Evolutionary conservation across 768 basidiomycete species (phyloP).

Genomic region (Boletus tomentosulus): DNA sequence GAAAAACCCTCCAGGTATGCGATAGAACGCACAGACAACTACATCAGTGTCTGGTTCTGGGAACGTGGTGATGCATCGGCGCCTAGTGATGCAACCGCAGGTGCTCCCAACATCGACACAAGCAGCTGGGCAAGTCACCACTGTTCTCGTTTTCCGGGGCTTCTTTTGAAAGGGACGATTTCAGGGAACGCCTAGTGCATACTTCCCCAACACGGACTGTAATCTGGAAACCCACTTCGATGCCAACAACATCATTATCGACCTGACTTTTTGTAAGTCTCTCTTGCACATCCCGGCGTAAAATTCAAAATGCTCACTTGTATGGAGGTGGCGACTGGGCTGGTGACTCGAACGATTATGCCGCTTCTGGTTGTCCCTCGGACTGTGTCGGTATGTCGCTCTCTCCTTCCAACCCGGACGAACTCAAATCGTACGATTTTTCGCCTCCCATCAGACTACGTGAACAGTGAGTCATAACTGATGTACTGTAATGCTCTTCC

Average conservation of each 20-base stretch:
- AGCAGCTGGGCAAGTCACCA: constrained; percentile 18
- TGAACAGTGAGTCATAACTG: constrained; percentile 17
- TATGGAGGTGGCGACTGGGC: constrained; percentile 30
- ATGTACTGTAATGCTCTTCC: neutral
- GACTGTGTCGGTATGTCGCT: constrained; percentile 24
- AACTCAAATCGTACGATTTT: neutral
- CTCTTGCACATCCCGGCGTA: too few relatives aligned
- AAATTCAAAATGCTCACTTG: neutral
- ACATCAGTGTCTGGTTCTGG: constrained; percentile 43
- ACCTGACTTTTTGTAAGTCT: constrained; percentile 31
- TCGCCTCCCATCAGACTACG: constrained; percentile 18
- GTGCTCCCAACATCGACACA: constrained; percentile 16
- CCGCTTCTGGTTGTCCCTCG: constrained; percentile 30
- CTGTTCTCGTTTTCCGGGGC: neutral
- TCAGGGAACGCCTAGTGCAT: constrained; percentile 33
- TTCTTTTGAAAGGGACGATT: neutral
- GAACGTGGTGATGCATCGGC: constrained; percentile 28
- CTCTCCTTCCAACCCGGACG: neutral
- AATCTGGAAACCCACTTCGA: constrained; percentile 35
- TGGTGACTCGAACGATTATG: constrained; percentile 24
- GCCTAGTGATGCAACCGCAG: constrained; percentile 31
- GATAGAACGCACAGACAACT: constrained; percentile 30
- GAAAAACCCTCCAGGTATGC: constrained; percentile 32
- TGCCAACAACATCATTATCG: constrained; percentile 32
- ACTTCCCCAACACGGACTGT: constrained; percentile 38